Evolutionary conservation across 2,329 filamentous ascomycete species (phyloP), one percentile per base, ranked within the genome.

Genomic region (Dactylonectria estremocensis): DNA sequence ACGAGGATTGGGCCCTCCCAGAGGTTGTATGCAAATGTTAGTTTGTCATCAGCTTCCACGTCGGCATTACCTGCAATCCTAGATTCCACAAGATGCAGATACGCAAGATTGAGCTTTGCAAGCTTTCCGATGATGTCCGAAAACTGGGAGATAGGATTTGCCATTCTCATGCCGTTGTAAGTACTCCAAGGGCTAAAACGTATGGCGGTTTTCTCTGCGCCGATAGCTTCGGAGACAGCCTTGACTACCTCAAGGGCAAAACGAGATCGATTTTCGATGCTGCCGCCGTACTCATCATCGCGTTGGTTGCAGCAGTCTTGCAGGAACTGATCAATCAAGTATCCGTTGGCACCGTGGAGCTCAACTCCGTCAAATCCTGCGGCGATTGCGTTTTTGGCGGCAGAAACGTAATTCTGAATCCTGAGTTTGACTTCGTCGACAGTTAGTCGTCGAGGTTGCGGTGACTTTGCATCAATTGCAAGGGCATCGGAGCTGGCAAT

Each of bases 351-450:
- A 8, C 77, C 83, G 69, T 87, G 83, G 11, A 84, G 74, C 70
- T 94, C 92, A 56, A 94, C 88, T 2, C 88, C 89, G 75, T 95
- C 92, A 46, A 91, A 90, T 0, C 92, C 92, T 2, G 87, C 88
- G 1, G 85, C 83, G 1, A 93, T 78, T 0, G 91, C 86, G 18
- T 88, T 63, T n/a, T 40, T 28, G 2, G 60, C 60, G 2, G 60
- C 60, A 3, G 16, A 11, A 8, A 28, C 60, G 13, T 49, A 63
- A 6, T 56, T 31, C 4, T n/a, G 2, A 2, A 48, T 20, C 14
- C 3, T 33, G 4, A 20, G 14, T 7, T 48, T 24, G 11, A 57
- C 48, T 11, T 57, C 55, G 3, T 24, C 40, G 3, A 48, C 9
- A 33, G 22, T 48, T 2, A 57, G 40, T 11, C 6, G 22, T 10